Evolutionary conservation across 2,329 filamentous ascomycete genomes (phyloP).

Genomic region (Fusarium tricinctum): DNA sequence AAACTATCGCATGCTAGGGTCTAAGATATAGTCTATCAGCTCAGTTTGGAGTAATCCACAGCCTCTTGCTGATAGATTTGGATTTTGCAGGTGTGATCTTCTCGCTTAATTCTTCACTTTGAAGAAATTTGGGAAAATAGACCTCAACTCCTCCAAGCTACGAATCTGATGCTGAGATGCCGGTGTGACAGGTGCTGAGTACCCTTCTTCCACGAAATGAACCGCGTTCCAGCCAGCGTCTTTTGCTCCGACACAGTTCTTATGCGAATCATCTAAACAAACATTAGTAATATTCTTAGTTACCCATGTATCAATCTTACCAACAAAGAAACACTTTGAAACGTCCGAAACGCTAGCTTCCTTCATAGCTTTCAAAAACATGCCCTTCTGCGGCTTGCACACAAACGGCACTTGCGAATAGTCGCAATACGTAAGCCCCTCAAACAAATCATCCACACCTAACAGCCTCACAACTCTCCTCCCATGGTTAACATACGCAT

Average conservation of each 20-base stretch:
- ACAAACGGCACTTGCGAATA: slow-evolving; percentile 80
- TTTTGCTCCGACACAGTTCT: slow-evolving; percentile 83
- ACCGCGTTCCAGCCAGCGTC: slow-evolving; percentile 88
- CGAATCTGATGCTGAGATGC: slow-evolving; percentile 81
- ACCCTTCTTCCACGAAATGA: slow-evolving; percentile 85
- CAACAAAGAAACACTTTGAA: slow-evolving; percentile 88
- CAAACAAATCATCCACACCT: slow-evolving; percentile 88
- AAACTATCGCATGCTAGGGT: no score
- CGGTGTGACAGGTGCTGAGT: slow-evolving; percentile 71
- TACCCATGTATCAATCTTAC: slow-evolving; percentile 64
- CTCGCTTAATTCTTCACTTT: slow-evolving; percentile 58
- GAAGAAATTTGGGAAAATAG: slow-evolving; percentile 86
- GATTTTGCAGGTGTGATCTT: no score
- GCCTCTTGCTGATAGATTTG: no score
- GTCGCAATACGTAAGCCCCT: slow-evolving; percentile 95
- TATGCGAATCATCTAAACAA: slow-evolving; percentile 81
- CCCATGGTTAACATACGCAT: slow-evolving; percentile 92
- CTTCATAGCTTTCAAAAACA: slow-evolving; percentile 89
- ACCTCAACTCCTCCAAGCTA: slow-evolving; percentile 80
- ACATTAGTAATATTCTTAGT: not conserved
- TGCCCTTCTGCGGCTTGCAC: slow-evolving; percentile 86
- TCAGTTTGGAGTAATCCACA: no score
- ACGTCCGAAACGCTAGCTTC: slow-evolving; percentile 78
- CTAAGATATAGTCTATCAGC: no score
- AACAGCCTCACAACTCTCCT: slow-evolving; percentile 84